Base-by-base conservation (phyloP, 495 filamentous ascomycete species). In the Xylaria sp. region DNA sequence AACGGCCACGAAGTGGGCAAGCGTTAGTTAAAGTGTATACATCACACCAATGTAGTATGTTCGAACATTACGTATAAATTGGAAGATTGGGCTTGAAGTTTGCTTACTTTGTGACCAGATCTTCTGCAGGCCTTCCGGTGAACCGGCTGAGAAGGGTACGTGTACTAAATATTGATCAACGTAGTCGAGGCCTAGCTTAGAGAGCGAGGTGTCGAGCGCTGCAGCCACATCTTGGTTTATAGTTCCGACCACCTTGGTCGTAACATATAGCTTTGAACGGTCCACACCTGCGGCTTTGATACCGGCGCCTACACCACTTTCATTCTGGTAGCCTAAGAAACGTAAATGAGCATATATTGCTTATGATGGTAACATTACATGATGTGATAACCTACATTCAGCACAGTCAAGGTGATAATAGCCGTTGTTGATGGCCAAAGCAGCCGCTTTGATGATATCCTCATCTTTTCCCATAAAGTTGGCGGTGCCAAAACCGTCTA, bases 161-260 rank as follows among this genome's bases (percentile, higher is more conserved):
- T 97, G 93, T 71, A 97, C 92, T 6, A 97, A 82, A 77, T 94
- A 97, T 80, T 93, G 82, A 79, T 97, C 93, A 3, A 97, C 92
- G 79, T 96, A 93, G 68, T 92, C 89, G 26, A 95, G 77, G 29
- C 89, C 86, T 14, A 97, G 84, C 76, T 92, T 93, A 74, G 91
- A 83, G 73, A 97, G 84, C 68, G 93, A 96, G 12, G 80, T 79
- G 46, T 88, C 85, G 69, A 97, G 88, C 17, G 92, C 89, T 3
- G 89, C 84, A 71, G 92, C 90, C 66, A 95, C 86, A 62, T 81
- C 80, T 55, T 68, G 66, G 76, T 78, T 12, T 80, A 75, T 7
- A 87, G 86, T 65, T 85, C 90, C 75, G 81, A 87, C 40, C 31
- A 85, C 83, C 74, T 97, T 97, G 74, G 91, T 94, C 14, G 90